Evolutionary conservation across 2,329 filamentous ascomycete genomes (phyloP).

Genomic region (Claviceps sp.): DNA sequence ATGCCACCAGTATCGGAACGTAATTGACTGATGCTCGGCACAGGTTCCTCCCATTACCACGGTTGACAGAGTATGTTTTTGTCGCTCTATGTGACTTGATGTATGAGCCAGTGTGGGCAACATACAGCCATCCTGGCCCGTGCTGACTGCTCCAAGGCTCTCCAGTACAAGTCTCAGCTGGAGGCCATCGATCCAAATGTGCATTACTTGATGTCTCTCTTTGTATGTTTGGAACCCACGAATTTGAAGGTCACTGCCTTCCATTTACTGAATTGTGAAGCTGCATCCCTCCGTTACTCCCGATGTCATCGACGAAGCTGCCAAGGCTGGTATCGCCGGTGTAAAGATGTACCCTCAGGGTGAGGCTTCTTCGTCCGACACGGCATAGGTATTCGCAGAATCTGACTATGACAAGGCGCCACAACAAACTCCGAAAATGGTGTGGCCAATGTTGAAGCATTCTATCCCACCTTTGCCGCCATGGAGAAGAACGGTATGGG

Average conservation of each 20-base stretch:
- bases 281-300: slow-evolving; percentile 51
- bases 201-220: slow-evolving; percentile 54
- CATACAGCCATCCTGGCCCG: neutral
- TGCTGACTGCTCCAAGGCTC: slow-evolving; percentile 32
- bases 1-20: neutral
- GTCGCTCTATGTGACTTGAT: neutral
- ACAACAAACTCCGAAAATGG: slow-evolving; percentile 57
- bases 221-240: neutral
- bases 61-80: slow-evolving; percentile 23
- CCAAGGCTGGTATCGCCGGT: slow-evolving; percentile 54
- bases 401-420: slow-evolving; percentile 25
- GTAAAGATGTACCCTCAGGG: slow-evolving; percentile 56
- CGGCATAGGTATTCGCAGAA: neutral
- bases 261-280: slow-evolving; percentile 10
- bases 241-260: neutral
- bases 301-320: slow-evolving; percentile 59
- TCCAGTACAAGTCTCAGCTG: slow-evolving; percentile 52
- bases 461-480: slow-evolving; percentile 70
- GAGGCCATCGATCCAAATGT: slow-evolving; percentile 47
- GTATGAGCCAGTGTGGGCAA: no score
- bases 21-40: neutral
- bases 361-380: neutral
- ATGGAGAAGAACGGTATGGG: slow-evolving; percentile 69
- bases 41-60: slow-evolving; percentile 43
- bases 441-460: slow-evolving; percentile 51